Conservation (phyloP, 768 basidiomycete species). For the Suillus subluteus region DNA sequence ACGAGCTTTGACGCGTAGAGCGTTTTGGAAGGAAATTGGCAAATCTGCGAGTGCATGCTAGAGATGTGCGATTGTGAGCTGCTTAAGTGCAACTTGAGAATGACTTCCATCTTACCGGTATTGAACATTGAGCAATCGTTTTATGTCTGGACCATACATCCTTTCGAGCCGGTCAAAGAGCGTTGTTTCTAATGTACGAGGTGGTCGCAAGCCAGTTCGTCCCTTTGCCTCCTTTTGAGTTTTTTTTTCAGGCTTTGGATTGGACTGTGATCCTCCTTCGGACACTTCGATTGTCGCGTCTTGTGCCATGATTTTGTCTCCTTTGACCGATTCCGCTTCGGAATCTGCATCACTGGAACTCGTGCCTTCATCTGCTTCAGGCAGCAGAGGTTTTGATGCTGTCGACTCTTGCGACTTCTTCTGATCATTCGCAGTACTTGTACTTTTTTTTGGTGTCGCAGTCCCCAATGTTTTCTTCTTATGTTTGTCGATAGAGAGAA, state of each 20-base stretch:
- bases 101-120: constrained; percentile 61
- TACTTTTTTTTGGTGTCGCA: background rate
- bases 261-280: constrained; percentile 8
- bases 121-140: constrained; percentile 87
- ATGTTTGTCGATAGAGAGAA: constrained; percentile 66
- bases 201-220: constrained; percentile 48
- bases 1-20: constrained; percentile 75
- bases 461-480: constrained; percentile 34
- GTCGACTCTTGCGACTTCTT: constrained; percentile 8
- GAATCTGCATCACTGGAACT: constrained; percentile 15
- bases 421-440: constrained; percentile 11
- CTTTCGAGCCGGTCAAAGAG: constrained; percentile 90
- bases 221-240: constrained; percentile 17
- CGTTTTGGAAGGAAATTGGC: constrained; percentile 80
- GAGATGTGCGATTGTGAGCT: background rate
- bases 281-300: constrained; percentile 16
- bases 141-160: constrained; percentile 84
- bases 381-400: constrained; percentile 10
- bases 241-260: constrained; percentile 13
- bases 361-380: constrained; percentile 7
- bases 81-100: background rate
- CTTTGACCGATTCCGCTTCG: constrained; percentile 24
- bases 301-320: constrained; percentile 24
- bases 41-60: constrained; percentile 90
- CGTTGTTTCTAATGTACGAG: constrained; percentile 81